Evolutionary conservation across 2,329 filamentous ascomycete species (phyloP).

Genomic region (Chaetothyriales sp.): DNA sequence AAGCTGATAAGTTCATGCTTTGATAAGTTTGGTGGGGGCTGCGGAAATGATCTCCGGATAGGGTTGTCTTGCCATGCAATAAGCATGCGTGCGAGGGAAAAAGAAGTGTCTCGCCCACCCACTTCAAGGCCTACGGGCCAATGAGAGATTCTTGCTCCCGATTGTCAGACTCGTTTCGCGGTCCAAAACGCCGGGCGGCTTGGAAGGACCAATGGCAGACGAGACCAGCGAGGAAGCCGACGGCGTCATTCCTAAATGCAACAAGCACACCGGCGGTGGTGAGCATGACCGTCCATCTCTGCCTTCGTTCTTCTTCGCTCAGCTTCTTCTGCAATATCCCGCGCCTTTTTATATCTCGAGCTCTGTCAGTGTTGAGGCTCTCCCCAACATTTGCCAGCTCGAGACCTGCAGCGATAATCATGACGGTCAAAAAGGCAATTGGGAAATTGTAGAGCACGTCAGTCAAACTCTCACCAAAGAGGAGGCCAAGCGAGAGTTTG

Average conservation of each 20-base stretch:
- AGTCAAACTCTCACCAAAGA: conserved; percentile 63
- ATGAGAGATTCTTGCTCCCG: not conserved
- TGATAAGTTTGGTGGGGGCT: too few relatives aligned
- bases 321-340: conserved; percentile 18
- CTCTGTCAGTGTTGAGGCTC: conserved; percentile 62
- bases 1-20: too few relatives aligned
- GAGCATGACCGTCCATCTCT: conserved; percentile 81
- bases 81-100: too few relatives aligned
- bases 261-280: conserved; percentile 70
- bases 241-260: conserved; percentile 77
- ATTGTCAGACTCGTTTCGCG: not conserved
- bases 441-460: conserved; percentile 60
- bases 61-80: too few relatives aligned
- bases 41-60: too few relatives aligned
- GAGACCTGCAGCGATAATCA: conserved; percentile 79
- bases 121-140: not conserved
- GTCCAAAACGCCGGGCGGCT: conserved; percentile 8
- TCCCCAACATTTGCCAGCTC: conserved; percentile 79
- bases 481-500: conserved; percentile 61
- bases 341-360: conserved; percentile 40
- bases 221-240: conserved; percentile 74
- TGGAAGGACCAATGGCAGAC: conserved; percentile 59
- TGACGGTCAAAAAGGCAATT: conserved; percentile 62
- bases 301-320: conserved; percentile 28
- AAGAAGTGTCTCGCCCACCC: too few relatives aligned